Evolutionary conservation across 169 alveolate species (phyloP).

Genomic region (Plasmodium yoelii): DNA sequence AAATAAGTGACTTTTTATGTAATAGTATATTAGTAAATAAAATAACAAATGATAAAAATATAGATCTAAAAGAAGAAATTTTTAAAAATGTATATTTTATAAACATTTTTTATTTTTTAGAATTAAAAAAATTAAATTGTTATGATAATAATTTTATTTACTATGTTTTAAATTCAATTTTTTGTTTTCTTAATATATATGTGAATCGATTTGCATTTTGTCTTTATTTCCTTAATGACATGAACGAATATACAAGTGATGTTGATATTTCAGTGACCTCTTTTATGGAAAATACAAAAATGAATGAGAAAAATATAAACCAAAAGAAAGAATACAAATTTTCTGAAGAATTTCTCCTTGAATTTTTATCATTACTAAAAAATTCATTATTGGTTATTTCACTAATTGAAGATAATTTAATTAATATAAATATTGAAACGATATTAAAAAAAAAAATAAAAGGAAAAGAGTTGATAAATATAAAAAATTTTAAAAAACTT

Average conservation of each 20-base stretch:
- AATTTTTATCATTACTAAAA: conserved; percentile 27
- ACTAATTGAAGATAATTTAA: conserved; percentile 53
- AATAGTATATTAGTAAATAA: conserved; percentile 14
- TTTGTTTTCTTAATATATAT: conserved; percentile 44
- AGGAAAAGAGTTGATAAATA: conserved; percentile 34
- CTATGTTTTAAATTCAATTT: conserved; percentile 37
- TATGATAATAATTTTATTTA: conserved; percentile 52
- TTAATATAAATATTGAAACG: conserved; percentile 23
- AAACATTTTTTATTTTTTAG: conserved; percentile 45
- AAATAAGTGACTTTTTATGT: conserved; percentile 23
- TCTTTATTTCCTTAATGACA: conserved; percentile 19
- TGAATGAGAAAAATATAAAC: not conserved
- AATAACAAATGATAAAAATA: conserved; percentile 18
- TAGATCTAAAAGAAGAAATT: conserved; percentile 24
- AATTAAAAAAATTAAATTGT: conserved; percentile 16
- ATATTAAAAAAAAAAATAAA: conserved; percentile 38
- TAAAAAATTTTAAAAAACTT: conserved; percentile 42
- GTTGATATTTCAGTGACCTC: not conserved
- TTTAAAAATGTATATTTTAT: conserved; percentile 57
- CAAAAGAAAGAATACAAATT: conserved; percentile 8
- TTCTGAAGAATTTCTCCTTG: conserved; percentile 26
- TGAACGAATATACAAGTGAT: not conserved
- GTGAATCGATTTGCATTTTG: conserved; percentile 44
- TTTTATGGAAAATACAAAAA: not conserved
- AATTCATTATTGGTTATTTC: conserved; percentile 10